Evolutionary conservation across 306 rosid genomes (phyloP).

Genomic region (Casuarina equisetifolia): DNA sequence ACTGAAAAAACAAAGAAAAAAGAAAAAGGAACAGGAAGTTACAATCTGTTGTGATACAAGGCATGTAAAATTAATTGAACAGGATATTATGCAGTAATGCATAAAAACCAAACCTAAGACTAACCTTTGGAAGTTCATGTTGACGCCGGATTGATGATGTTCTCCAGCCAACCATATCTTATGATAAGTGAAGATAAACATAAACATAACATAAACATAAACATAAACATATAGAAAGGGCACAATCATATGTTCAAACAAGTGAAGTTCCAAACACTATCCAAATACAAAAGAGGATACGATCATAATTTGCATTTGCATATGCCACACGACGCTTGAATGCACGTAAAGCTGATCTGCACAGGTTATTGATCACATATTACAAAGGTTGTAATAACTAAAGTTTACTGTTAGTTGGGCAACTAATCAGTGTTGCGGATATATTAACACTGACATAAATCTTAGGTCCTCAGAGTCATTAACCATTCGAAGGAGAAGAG

Average conservation of each 20-base stretch:
- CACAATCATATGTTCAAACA: background rate
- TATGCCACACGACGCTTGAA: constrained; percentile 93
- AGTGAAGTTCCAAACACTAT: constrained; percentile 12
- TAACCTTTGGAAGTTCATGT: constrained; percentile 91
- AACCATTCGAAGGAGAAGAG: constrained; percentile 89
- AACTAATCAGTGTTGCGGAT: constrained; percentile 21
- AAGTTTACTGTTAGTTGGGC: constrained; percentile 5
- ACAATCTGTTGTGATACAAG: background rate
- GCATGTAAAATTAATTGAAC: constrained; percentile 17
- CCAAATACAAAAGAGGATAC: constrained; percentile 58
- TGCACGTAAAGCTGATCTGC: constrained; percentile 77
- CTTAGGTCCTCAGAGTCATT: constrained; percentile 72
- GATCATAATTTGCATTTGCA: constrained; percentile 90
- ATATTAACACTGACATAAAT: constrained; percentile 68
- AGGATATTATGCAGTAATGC: constrained; percentile 18
- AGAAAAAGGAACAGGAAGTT: constrained; percentile 5
- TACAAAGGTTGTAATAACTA: constrained; percentile 19
- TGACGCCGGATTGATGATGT: constrained; percentile 97
- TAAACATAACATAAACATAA: constrained; percentile 26
- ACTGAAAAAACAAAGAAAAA: constrained; percentile 44
- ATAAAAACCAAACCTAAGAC: constrained; percentile 23
- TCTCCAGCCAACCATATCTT: constrained; percentile 98
- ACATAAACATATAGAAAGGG: background rate
- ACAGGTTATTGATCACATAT: constrained; percentile 28
- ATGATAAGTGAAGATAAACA: constrained; percentile 50